A percentile compares a stretch with the other conserved stretches of the same genome.
These are phyloP conservation scores for Aegle marmelos DNA, from an alignment of 345 rosid species.

Conservation along the genomic window DNA sequence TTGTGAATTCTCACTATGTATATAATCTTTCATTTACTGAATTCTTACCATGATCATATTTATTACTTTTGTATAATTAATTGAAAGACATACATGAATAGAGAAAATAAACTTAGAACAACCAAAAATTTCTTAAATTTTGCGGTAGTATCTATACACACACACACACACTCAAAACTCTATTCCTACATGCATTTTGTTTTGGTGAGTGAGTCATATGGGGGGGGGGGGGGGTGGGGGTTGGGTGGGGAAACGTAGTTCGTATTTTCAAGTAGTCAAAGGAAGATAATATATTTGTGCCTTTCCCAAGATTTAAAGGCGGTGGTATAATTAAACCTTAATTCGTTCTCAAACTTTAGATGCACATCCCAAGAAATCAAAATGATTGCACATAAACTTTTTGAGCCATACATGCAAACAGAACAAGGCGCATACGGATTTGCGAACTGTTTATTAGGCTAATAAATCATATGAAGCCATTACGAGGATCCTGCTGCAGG, in stretches of 20 bases:
- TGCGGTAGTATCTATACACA: no score
- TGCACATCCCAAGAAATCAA: neutral
- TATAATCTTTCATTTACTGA: no score
- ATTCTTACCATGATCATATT: no score
- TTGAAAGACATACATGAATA: no score
- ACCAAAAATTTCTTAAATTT: no score
- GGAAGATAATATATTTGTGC: neutral
- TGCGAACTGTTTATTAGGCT: no score
- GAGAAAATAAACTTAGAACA: no score
- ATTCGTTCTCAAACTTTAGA: neutral
- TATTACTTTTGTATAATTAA: neutral
- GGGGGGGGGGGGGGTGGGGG: no score
- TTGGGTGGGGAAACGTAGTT: no score
- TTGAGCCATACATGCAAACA: neutral
- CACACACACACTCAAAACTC: no score
- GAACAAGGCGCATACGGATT: neutral
- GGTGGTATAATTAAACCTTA: neutral
- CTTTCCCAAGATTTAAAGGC: neutral
- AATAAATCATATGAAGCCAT: neutral
- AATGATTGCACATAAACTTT: neutral
- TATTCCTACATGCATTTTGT: no score
- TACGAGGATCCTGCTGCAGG: neutral
- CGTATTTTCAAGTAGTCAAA: neutral
- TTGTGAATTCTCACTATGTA: neutral
- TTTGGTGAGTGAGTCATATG: neutral